These are phyloP conservation scores for Dactylorhiza incarnata DNA, from an alignment of 106 monocot genomes.

Conservation along the genomic window DNA sequence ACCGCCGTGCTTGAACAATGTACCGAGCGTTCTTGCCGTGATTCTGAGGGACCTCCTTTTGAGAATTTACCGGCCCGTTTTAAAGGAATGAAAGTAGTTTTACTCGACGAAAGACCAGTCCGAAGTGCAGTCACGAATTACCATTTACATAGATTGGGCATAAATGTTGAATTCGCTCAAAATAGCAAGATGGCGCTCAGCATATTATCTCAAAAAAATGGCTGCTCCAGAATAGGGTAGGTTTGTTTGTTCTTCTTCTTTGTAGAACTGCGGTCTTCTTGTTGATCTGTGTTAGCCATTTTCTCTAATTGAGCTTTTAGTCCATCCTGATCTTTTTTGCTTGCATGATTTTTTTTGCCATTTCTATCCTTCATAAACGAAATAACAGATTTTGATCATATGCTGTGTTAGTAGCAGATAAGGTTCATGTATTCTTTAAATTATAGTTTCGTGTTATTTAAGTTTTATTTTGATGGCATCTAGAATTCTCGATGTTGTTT, in stretches of 20 bases:
- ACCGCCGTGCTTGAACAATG: slow-evolving; percentile 53
- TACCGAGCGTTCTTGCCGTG: slow-evolving; percentile 8
- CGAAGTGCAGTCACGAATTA: slow-evolving; percentile 78
- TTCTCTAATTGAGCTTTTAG: too few species aligned
- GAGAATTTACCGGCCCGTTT: slow-evolving; percentile 59
- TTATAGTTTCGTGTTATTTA: too few species aligned
- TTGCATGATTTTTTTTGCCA: background rate
- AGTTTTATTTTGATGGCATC: too few species aligned
- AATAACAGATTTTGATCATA: too few species aligned
- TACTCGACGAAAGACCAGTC: slow-evolving; percentile 71
- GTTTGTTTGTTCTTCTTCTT: slow-evolving; percentile 6
- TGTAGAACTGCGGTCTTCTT: too few species aligned
- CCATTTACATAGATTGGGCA: slow-evolving; percentile 73
- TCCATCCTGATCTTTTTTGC: too few species aligned
- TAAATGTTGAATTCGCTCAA: slow-evolving; percentile 44
- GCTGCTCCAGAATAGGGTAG: slow-evolving; percentile 40
- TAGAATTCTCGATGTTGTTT: too few species aligned
- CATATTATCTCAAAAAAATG: slow-evolving; percentile 46
- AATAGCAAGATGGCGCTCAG: slow-evolving; percentile 28
- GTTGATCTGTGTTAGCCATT: too few species aligned
- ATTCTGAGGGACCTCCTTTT: slow-evolving; percentile 37
- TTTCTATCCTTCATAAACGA: too few species aligned
- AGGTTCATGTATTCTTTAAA: too few species aligned
- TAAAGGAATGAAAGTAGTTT: slow-evolving; percentile 43
- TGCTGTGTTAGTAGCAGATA: too few species aligned